Base-by-base conservation (phyloP, 2,329 filamentous ascomycete species). In the Scedosporium minutisporum region DNA sequence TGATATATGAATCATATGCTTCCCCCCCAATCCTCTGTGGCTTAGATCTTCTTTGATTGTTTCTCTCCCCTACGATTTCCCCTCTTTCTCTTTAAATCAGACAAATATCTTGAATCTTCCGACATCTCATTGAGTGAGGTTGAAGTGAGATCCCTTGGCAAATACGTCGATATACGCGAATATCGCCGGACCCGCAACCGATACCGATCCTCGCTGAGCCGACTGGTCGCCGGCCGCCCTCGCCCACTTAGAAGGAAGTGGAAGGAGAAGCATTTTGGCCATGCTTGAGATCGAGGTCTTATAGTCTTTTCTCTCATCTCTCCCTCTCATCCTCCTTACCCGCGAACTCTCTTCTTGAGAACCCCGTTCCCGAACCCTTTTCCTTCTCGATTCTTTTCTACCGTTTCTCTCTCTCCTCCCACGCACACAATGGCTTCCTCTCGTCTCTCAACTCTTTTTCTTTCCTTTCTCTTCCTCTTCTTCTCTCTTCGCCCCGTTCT, bases 401-500 rank as follows among this genome's bases (percentile, higher is more conserved):
- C 33, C 42, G 14, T 21, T 46, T 18, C 23, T 42, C 27, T 42
- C 27, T 18, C 29, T 25, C 23, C 12, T 6, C 38, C 21, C 21
- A 10, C 60, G 12, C 60, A 9, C 48, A 61, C n/a, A 10, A 61
- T 61, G 60, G 60, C 48, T 27, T 57, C 60, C 18, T 51, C 44
- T n/a, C 27, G 60, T 18, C 38, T 61, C 3, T 25, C 60, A 42
- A 55, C 48, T 16, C 14, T 57, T 10, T 48, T 41, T n/a, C 23
- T 61, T 5, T 21, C 48, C 48, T 51, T 61, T 25, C 60, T 61
- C 48, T n/a, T 48, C 48, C 18, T 61, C 46, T 6, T 44, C 60
- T 16, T 23, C 29, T 55, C 18, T 57, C 29, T 42, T 21, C 38
- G 23, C 10, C 14, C 21, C 62, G 44, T 62, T 57, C 3, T 12